Conservation (phyloP, 345 rosid genomes). For the Cochlearia excelsa region DNA sequence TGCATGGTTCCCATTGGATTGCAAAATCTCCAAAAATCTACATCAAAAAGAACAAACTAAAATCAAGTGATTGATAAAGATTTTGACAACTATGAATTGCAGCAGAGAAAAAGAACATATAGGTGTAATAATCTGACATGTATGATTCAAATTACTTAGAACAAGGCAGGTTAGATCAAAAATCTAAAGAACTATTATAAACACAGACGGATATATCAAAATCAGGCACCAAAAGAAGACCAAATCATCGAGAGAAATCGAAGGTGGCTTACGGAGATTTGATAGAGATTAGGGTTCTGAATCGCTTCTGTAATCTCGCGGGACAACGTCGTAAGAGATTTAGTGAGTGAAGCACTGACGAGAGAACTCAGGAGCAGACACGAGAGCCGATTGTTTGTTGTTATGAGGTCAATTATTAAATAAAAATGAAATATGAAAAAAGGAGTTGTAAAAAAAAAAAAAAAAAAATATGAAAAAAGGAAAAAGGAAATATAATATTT, state of each 20-base stretch:
- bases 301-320: constrained; percentile 1
- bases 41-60: constrained; percentile 20
- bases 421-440: too few species aligned
- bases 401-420: too few species aligned
- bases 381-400: constrained; percentile 6
- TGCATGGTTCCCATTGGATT: constrained; percentile 48
- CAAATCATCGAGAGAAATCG: background rate
- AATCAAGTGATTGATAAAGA: background rate
- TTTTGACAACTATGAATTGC: background rate
- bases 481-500: background rate
- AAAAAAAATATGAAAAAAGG: too few species aligned
- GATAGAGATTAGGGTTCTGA: constrained; percentile 18
- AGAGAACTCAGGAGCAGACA: background rate
- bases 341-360: constrained; percentile 18
- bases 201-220: background rate
- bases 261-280: constrained; percentile 29
- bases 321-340: constrained; percentile 16
- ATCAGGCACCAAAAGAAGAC: background rate
- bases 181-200: background rate
- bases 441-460: too few species aligned
- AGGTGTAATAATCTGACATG: constrained; percentile 12
- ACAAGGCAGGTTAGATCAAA: background rate
- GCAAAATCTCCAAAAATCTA: constrained; percentile 27
- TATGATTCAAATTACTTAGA: too few species aligned
- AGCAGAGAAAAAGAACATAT: constrained; percentile 1